Base-by-base conservation (phyloP, 2,329 filamentous ascomycete species). In the Diaporthe nobilis region DNA sequence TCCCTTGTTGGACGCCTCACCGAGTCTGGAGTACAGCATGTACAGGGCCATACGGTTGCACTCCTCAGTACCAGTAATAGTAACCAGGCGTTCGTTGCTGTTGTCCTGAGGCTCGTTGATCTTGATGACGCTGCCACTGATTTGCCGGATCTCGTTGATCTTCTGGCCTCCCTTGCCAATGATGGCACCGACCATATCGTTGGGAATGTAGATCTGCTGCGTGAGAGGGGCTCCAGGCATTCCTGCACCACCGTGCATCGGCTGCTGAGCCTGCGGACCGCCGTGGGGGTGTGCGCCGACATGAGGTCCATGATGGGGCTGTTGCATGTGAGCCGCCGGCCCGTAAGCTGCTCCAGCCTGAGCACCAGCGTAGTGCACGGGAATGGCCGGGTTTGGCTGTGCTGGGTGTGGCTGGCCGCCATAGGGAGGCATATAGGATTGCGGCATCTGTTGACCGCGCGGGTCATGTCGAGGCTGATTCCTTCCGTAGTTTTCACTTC, bases 21-120 rank as follows among this genome's bases (percentile, higher is more conserved):
- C 97, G 84, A 99, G 94, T 89, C 97, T 92, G 76, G 95, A 97
- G 86, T 99, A 99, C 73, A 99, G 91, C 96, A 99, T 98, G 87
- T 98, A 99, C 74, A 99, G 87, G n/a, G 97, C 97, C 96, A 99
- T 98, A 82, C 98, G 95, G 87, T 99, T 99, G 88, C 95, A 98
- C 86, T 99, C 97, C 81, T 97, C 95, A 8, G 97, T 98, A 78
- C 97, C 97, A 2, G 97, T 98, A 80, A 99, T 98, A 22, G 97
- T 99, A 75, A 99, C 97, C 76, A 99, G 88, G 78, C 97, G 93
- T 88, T 99, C 97, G 82, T 98, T 99, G 89, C 95, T 98, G 86
- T 98, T 98, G 85, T 98, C 97, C 84, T 98, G 97, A 1, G 97
- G 97, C 84, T 99, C 97, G 84, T 99, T 98, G 89, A 99, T 99